phyloP scores from a whole-genome alignment of 2,329 filamentous ascomycete genomes.

The Calonectria multiphialidica region DNA sequence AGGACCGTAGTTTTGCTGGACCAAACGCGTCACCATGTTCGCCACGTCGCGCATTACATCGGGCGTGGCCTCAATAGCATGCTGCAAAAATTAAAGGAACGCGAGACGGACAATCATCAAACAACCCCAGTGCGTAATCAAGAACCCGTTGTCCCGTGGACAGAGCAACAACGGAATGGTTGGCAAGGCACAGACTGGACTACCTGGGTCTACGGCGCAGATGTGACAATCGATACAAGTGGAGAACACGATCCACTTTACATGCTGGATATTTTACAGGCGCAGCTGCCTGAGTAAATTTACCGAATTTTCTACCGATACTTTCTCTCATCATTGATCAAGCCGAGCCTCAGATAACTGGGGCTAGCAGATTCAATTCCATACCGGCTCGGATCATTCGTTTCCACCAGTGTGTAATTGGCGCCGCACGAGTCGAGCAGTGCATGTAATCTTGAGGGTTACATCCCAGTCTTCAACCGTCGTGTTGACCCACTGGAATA shows the following conservation, averaged over 20 bases:
- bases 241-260: constrained; percentile 13
- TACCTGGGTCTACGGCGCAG: neutral
- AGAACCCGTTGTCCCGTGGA: neutral
- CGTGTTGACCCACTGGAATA: neutral
- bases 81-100: constrained; percentile 45
- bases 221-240: neutral
- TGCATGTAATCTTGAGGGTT: too few species aligned
- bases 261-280: constrained; percentile 17
- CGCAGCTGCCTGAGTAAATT: constrained; percentile 11
- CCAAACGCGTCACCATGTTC: constrained; percentile 40
- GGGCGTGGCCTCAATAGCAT: constrained; percentile 45
- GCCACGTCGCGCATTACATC: constrained; percentile 47
- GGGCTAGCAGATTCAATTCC: too few species aligned
- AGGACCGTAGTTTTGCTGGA: constrained; percentile 40
- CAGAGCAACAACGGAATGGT: neutral
- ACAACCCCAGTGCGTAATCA: neutral
- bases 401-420: too few species aligned
- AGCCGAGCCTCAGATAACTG: too few species aligned
- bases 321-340: too few species aligned
- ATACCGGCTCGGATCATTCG: too few species aligned
- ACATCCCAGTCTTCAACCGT: neutral
- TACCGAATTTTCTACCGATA: too few species aligned
- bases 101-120: constrained; percentile 22
- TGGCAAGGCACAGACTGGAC: constrained; percentile 18
- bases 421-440: too few species aligned